Evolutionary conservation across 2,329 filamentous ascomycete species (phyloP), one percentile per base, ranked within the genome.

Genomic region (Microthyrium microscopicum): DNA sequence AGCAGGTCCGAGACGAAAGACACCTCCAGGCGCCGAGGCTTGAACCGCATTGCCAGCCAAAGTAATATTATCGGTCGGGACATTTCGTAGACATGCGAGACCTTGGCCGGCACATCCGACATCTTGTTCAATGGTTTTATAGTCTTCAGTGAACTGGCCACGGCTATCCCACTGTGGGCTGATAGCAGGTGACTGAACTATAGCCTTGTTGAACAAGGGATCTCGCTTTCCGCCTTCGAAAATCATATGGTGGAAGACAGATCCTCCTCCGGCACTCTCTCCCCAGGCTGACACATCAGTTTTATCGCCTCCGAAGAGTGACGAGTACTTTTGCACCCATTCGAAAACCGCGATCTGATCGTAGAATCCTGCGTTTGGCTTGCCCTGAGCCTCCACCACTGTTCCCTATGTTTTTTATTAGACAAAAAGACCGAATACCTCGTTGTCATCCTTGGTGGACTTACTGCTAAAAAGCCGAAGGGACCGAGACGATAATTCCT

Each of bases 191-290:
- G 46, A 52, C 40, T 46, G 47, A 20, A 54, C 29, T 29, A 55
- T 47, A 17, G 45, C 53, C 34, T 44, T 44, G 16, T 41, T 46
- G 45, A 66, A 67, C 2, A 61, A 45, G 2, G 62, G 61, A 29
- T 62, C 51, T 12, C 52, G 45, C 4, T 45, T 49, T 2, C 62
- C 62, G 2, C 58, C 55, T 17, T 59, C 46, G 0, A 55, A 54
- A n/a, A 60, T 55, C 6, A 68, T 47, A 33, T 67, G 64, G 35
- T 67, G 61, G 31, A 66, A 41, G 32, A 68, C 59, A 4, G 60
- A 64, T 1, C 58, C 57, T 2, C 60, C 66, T 2, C 66, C 64
- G 1, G 64, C 63, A 6, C 58, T 65, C 40, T 66, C 58, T 3
- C 64, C 66, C 52, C 60, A 60, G 4, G 61, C 61, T 1, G 58